Percentiles rank a stretch among this genome's conserved stretches.
Evolutionary conservation across 176 grass and related monocot genomes (phyloP).

Genomic region (Otatea glauca): DNA sequence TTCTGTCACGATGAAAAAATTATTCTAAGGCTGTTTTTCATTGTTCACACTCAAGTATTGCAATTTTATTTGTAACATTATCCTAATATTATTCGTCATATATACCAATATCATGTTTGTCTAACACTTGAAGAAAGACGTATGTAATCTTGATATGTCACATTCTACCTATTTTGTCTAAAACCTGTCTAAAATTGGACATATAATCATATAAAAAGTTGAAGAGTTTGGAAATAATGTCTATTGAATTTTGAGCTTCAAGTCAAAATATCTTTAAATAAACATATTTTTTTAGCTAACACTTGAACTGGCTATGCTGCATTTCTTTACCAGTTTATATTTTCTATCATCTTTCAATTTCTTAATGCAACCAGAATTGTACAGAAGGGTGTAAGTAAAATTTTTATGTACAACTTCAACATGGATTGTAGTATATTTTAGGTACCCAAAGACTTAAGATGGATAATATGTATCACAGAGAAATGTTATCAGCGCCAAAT

Average conservation of each 20-base stretch:
- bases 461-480: slow-evolving; percentile 6
- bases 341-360: neutral
- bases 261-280: slow-evolving; percentile 14
- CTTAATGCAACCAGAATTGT: slow-evolving; percentile 22
- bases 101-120: slow-evolving; percentile 6
- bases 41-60: neutral
- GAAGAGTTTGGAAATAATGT: neutral
- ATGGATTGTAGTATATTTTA: slow-evolving; percentile 1
- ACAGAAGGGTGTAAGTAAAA: neutral
- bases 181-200: slow-evolving; percentile 11
- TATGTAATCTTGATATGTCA: slow-evolving; percentile 1
- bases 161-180: slow-evolving; percentile 18
- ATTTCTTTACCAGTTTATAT: neutral
- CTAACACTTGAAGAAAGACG: slow-evolving; percentile 18
- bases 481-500: slow-evolving; percentile 7
- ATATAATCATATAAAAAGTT: slow-evolving; percentile 25
- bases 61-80: neutral
- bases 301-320: neutral
- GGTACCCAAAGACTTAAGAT: neutral
- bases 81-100: neutral
- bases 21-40: slow-evolving; percentile 13
- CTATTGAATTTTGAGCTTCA: neutral
- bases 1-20: neutral
- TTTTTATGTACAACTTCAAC: neutral
- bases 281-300: neutral